Percentiles rank a stretch among this genome's conserved stretches.
phyloP scores from a whole-genome alignment of 148 eudicot genomes.

The Vaccinium vitisidaea region DNA sequence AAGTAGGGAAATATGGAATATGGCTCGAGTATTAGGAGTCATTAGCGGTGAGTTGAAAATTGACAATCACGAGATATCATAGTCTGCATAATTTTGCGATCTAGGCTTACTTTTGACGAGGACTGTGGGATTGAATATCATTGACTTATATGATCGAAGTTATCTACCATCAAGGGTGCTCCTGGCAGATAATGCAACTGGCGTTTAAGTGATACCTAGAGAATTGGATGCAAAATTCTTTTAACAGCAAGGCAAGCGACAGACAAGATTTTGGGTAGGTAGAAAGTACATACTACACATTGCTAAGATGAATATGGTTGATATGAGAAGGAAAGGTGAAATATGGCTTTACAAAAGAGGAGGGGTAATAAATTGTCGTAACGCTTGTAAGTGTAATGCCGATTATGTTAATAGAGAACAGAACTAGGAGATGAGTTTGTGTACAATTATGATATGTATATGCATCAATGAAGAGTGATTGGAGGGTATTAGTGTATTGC shows the following conservation, averaged over 20 bases:
- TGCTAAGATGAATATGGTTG: background rate
- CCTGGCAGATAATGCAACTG: background rate
- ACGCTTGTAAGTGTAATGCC: background rate
- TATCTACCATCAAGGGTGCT: background rate
- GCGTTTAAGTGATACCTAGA: background rate
- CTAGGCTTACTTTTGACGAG: background rate
- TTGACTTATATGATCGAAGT: background rate
- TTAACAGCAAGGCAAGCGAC: background rate
- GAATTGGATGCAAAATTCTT: background rate
- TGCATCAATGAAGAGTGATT: background rate
- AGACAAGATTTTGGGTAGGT: background rate
- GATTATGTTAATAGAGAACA: background rate
- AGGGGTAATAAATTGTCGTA: background rate
- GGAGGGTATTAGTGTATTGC: too few relatives aligned
- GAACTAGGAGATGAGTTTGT: background rate
- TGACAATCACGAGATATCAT: background rate
- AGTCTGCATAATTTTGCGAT: background rate
- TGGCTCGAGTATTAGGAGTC: background rate
- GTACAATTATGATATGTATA: background rate
- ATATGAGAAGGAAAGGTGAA: background rate
- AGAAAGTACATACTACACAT: background rate
- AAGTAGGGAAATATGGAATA: background rate
- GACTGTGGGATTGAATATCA: background rate
- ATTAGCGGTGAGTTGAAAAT: background rate
- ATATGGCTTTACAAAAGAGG: background rate